Conservation (phyloP, 2,329 filamentous ascomycete genomes). For the Pyrenophora graminea region DNA sequence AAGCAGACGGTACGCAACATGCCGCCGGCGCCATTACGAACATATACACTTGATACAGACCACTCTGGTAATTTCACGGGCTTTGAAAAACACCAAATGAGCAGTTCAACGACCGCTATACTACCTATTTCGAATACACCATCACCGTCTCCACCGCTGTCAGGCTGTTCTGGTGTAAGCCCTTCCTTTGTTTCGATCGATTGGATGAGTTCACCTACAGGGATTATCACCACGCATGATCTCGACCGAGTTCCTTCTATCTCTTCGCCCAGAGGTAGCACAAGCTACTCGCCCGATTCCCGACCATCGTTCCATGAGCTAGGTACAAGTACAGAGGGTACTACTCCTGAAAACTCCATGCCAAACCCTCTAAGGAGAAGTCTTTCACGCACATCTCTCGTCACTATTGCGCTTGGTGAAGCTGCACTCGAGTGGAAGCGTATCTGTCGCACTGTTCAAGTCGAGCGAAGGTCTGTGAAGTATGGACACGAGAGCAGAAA, state of each 20-base stretch:
- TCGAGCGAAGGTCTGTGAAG: constrained; percentile 27
- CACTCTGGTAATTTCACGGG: constrained; percentile 23
- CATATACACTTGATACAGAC: constrained; percentile 34
- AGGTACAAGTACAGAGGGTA: constrained; percentile 21
- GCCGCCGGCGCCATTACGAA: constrained; percentile 30
- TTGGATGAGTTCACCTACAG: constrained; percentile 20
- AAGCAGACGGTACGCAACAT: constrained; percentile 33
- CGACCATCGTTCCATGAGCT: constrained; percentile 9
- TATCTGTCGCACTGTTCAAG: constrained; percentile 32
- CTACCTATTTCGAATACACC: constrained; percentile 14
- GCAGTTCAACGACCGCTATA: constrained; percentile 18
- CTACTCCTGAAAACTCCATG: constrained; percentile 25
- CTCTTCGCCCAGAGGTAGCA: constrained; percentile 23
- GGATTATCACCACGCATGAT: constrained; percentile 1
- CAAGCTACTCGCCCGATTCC: constrained; percentile 20
- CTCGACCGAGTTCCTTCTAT: constrained; percentile 21
- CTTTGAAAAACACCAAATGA: constrained; percentile 17
- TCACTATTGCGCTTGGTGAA: constrained; percentile 31
- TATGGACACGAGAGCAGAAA: constrained; percentile 18
- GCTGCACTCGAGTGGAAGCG: constrained; percentile 38
- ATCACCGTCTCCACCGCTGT: constrained; percentile 19
- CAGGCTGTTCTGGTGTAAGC: constrained; percentile 18
- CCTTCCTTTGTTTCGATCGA: constrained; percentile 22
- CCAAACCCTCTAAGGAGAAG: constrained; percentile 19
- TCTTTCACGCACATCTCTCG: constrained; percentile 28